phyloP scores from a whole-genome alignment of 1,139 yeast genomes.

The Yamadazyma aaseri region DNA sequence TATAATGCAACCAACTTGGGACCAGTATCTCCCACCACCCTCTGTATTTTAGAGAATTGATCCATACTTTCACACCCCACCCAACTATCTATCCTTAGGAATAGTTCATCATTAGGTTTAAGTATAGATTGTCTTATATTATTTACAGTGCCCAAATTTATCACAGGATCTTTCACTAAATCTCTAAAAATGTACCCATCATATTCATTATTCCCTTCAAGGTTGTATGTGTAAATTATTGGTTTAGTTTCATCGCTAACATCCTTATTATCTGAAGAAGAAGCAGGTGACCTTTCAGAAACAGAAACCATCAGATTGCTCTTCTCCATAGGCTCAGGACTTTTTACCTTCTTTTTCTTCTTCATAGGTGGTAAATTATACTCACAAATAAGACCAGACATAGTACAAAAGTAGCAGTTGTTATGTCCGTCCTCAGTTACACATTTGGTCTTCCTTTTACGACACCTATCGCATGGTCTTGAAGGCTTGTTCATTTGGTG shows the following conservation, averaged over 20 bases:
- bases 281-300: too few relatives aligned
- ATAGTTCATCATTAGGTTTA: conserved; percentile 7
- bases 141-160: conserved; percentile 10
- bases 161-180: conserved; percentile 2
- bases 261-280: too few relatives aligned
- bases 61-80: conserved; percentile 3
- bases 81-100: conserved; percentile 9
- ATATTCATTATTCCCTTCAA: conserved; percentile 14
- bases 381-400: conserved; percentile 11
- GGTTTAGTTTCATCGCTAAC: neutral
- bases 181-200: conserved; percentile 11
- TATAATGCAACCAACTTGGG: conserved; percentile 13
- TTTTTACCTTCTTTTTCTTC: conserved; percentile 9
- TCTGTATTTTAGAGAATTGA: neutral
- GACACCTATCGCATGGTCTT: conserved; percentile 16
- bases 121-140: conserved; percentile 8
- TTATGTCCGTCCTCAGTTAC: conserved; percentile 11
- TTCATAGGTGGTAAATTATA: conserved; percentile 15
- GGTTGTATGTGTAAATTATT: conserved; percentile 4
- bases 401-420: conserved; percentile 14
- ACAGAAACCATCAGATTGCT: neutral
- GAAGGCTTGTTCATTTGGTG: conserved; percentile 4
- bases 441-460: conserved; percentile 16
- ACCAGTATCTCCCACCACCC: conserved; percentile 13
- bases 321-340: conserved; percentile 3